Conservation (phyloP, 1,139 yeast genomes). For the Pichia sp. region DNA sequence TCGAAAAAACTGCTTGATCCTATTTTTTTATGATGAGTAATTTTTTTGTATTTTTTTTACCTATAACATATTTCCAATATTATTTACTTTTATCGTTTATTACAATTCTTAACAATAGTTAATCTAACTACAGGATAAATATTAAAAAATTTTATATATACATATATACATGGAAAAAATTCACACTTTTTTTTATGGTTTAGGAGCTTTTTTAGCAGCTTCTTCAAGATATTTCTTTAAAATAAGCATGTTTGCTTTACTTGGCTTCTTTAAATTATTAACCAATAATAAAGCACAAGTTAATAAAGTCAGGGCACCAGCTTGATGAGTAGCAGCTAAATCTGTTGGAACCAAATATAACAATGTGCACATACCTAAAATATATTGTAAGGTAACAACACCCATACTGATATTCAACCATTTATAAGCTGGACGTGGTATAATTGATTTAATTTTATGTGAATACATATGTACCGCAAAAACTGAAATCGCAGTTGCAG, state of each 20-base stretch:
- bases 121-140: too few relatives aligned
- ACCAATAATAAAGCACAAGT: slow-evolving; percentile 71
- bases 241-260: slow-evolving; percentile 25
- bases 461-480: slow-evolving; percentile 62
- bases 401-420: slow-evolving; percentile 72
- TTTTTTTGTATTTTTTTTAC: too few relatives aligned
- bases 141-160: background rate
- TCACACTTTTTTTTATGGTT: background rate
- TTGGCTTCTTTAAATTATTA: slow-evolving; percentile 66
- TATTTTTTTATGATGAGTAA: too few relatives aligned
- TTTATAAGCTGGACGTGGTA: slow-evolving; percentile 58
- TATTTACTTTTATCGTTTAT: too few relatives aligned
- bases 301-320: slow-evolving; percentile 87
- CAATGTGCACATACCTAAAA: slow-evolving; percentile 80
- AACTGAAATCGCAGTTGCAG: slow-evolving; percentile 68
- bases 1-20: too few relatives aligned
- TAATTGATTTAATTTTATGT: slow-evolving; percentile 45
- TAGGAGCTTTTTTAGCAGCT: slow-evolving; percentile 13
- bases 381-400: slow-evolving; percentile 72
- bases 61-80: too few relatives aligned
- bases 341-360: slow-evolving; percentile 88
- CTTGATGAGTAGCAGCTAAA: slow-evolving; percentile 93
- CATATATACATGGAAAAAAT: background rate
- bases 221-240: slow-evolving; percentile 24
- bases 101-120: too few relatives aligned